Percentiles rank a stretch among this genome's conserved stretches.
These are phyloP conservation scores for Cenchrus americanus DNA, from an alignment of 176 grass and related monocot species.

Conservation along the genomic window DNA sequence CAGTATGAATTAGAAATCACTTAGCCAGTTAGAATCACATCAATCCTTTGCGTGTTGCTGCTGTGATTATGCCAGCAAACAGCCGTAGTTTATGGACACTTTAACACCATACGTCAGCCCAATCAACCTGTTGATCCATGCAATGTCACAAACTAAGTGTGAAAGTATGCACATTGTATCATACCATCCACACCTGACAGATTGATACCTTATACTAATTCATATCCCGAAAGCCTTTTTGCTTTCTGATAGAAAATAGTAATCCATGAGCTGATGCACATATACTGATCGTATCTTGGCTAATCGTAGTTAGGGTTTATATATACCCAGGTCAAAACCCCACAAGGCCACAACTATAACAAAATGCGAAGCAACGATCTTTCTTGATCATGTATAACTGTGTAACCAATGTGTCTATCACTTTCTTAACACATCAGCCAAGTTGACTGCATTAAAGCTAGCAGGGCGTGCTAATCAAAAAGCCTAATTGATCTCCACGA, in stretches of 20 bases:
- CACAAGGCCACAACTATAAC: neutral
- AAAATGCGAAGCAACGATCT: conserved; percentile 13
- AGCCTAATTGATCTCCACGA: conserved; percentile 29
- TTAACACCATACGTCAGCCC: neutral
- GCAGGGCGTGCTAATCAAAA: conserved; percentile 43
- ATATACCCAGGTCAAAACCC: conserved; percentile 21
- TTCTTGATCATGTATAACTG: conserved; percentile 12
- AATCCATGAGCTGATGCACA: neutral
- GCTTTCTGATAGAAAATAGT: conserved; percentile 6
- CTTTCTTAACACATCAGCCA: conserved; percentile 28
- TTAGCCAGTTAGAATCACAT: conserved; percentile 41
- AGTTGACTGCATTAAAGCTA: conserved; percentile 28
- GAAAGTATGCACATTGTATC: neutral
- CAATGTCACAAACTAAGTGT: conserved; percentile 2
- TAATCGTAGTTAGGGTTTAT: conserved; percentile 6
- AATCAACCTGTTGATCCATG: conserved; percentile 10
- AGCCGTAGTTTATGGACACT: neutral
- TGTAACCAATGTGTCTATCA: conserved; percentile 24
- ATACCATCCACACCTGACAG: neutral
- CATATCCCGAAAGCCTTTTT: conserved; percentile 21
- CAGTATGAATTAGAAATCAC: conserved; percentile 36
- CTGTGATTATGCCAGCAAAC: neutral
- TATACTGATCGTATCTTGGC: neutral
- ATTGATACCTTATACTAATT: neutral
- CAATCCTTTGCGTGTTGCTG: conserved; percentile 27